phyloP scores from a whole-genome alignment of 2,329 filamentous ascomycete species.

The Colletotrichum limetticola region DNA sequence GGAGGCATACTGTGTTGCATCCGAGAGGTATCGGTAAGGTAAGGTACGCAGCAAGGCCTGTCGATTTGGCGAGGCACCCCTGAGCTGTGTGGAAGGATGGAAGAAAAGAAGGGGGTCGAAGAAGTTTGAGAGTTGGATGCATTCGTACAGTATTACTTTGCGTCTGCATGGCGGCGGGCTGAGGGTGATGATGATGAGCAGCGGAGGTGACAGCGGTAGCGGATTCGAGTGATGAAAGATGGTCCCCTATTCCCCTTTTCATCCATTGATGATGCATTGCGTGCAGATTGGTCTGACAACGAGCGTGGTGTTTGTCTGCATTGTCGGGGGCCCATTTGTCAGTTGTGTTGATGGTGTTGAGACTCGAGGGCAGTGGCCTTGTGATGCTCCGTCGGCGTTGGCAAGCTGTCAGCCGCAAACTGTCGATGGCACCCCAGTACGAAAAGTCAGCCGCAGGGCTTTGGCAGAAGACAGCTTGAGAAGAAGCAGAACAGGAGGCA shows the following conservation, averaged over 20 bases:
- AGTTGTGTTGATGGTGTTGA: background rate
- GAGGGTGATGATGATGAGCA: conserved; percentile 22
- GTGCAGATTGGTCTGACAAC: conserved; percentile 7
- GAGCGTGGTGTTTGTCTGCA: conserved; percentile 11
- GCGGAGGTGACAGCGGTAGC: conserved; percentile 4
- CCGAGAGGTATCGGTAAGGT: no score
- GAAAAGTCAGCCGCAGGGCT: conserved; percentile 1
- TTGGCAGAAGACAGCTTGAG: background rate
- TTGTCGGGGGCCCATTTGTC: conserved; percentile 20
- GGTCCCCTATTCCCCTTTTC: conserved; percentile 13
- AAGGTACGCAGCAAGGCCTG: background rate
- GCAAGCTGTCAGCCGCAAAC: background rate
- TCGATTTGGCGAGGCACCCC: background rate
- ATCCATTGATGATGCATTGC: conserved; percentile 25
- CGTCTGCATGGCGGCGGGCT: background rate
- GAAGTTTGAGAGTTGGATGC: background rate
- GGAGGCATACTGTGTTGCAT: background rate
- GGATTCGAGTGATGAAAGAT: conserved; percentile 1
- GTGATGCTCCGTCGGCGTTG: background rate
- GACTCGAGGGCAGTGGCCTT: background rate
- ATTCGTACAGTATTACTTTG: background rate
- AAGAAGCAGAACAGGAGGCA: background rate
- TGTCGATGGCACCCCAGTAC: conserved; percentile 5
- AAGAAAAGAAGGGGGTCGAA: background rate
- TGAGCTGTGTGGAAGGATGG: background rate